Conservation (phyloP, 2,329 filamentous ascomycete species). For the Parastagonospora avenae region DNA sequence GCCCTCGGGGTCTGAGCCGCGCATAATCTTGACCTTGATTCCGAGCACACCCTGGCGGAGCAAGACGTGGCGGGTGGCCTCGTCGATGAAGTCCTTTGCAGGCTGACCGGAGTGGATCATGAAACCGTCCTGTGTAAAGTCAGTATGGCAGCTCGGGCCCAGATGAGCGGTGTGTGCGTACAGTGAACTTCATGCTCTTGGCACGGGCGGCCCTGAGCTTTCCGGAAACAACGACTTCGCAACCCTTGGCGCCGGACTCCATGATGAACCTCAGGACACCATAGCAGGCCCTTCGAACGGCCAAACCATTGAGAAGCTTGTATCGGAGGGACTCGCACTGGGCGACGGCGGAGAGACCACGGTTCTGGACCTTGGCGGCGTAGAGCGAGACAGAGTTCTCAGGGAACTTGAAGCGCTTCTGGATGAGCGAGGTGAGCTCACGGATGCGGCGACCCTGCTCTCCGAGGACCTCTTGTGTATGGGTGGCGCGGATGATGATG, state of each 20-base stretch:
- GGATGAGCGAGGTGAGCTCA: constrained; percentile 99
- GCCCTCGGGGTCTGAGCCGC: constrained; percentile 98
- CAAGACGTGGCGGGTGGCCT: constrained; percentile 97
- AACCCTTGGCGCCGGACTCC: constrained; percentile 99
- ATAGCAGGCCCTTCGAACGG: constrained; percentile 98
- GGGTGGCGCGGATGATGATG: constrained; percentile 99
- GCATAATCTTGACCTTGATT: constrained; percentile 99
- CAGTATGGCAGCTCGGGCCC: constrained; percentile 14
- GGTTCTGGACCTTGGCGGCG: constrained; percentile 99
- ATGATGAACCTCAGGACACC: constrained; percentile 99
- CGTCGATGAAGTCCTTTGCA: constrained; percentile 99
- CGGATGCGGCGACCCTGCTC: constrained; percentile 99
- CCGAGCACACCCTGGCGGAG: constrained; percentile 99
- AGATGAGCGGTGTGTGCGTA: constrained; percentile 47
- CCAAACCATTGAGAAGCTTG: constrained; percentile 99
- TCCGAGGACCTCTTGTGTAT: constrained; percentile 99
- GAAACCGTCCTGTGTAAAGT: constrained; percentile 77
- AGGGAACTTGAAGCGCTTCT: constrained; percentile 99
- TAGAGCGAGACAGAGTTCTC: constrained; percentile 99
- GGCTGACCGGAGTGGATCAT: constrained; percentile 99
- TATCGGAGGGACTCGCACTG: constrained; percentile 99
- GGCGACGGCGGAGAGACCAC: constrained; percentile 98
- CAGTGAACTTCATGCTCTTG: constrained; percentile 99
- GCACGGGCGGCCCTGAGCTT: constrained; percentile 98
- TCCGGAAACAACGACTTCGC: constrained; percentile 98